phyloP scores from a whole-genome alignment of 2,329 filamentous ascomycete species.

The Colletotrichum cuscutae region DNA sequence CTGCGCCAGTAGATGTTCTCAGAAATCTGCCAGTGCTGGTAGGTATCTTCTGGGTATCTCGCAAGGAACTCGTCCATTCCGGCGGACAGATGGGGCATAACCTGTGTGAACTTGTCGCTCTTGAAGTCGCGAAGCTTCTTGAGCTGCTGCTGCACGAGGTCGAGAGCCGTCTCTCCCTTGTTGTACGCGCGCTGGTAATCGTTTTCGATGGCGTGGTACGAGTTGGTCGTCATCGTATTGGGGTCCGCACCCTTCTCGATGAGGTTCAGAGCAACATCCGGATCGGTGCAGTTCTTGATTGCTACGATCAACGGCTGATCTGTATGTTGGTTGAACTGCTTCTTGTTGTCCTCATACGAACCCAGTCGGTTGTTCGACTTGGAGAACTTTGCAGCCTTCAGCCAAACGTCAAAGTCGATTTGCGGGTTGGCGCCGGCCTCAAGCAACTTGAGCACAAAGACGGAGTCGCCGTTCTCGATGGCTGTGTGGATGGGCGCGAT shows the following conservation, averaged over 20 bases:
- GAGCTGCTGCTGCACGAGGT: conserved; percentile 66
- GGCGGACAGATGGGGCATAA: conserved; percentile 42
- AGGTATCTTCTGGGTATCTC: conserved; percentile 63
- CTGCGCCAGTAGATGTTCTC: conserved; percentile 48
- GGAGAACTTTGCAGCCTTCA: conserved; percentile 64
- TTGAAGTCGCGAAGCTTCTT: conserved; percentile 58
- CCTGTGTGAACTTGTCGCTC: conserved; percentile 40
- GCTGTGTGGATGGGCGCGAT: conserved; percentile 68
- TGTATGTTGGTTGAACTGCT: conserved; percentile 55
- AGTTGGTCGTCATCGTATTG: conserved; percentile 63
- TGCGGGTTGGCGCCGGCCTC: conserved; percentile 68
- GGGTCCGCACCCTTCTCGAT: conserved; percentile 73
- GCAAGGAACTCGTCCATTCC: conserved; percentile 64
- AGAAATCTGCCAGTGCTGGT: conserved; percentile 66
- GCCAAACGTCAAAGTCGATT: conserved; percentile 72
- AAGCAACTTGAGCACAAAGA: conserved; percentile 69
- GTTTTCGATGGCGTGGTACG: conserved; percentile 48
- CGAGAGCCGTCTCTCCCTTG: conserved; percentile 64
- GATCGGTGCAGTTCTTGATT: conserved; percentile 54
- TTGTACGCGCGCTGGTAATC: conserved; percentile 45
- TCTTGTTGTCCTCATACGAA: conserved; percentile 59
- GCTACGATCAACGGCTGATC: conserved; percentile 77
- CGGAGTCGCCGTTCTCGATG: conserved; percentile 61
- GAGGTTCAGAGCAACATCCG: conserved; percentile 65
- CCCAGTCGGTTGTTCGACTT: conserved; percentile 49